Evolutionary conservation across 75 land plant species (phyloP).

Genomic region (Ceratopteris richardii): DNA sequence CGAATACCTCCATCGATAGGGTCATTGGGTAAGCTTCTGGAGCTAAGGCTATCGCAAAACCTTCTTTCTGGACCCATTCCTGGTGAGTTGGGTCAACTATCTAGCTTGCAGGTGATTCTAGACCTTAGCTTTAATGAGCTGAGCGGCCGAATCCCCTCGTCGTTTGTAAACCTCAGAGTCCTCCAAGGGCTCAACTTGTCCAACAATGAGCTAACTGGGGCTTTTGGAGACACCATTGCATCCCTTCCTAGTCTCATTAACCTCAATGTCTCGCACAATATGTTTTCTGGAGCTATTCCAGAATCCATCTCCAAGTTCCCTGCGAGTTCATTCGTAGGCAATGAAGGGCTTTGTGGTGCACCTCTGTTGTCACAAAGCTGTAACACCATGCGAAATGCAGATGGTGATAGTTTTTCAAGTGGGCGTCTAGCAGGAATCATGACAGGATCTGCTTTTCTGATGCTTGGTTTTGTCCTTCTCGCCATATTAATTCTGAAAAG

Average conservation of each 20-base stretch:
- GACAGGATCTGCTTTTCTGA: slow-evolving; percentile 21
- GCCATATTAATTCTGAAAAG: slow-evolving; percentile 11
- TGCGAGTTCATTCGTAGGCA: slow-evolving; percentile 39
- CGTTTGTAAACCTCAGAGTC: slow-evolving; percentile 35
- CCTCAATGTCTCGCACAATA: slow-evolving; percentile 57
- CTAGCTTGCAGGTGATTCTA: slow-evolving; percentile 44
- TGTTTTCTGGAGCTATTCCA: slow-evolving; percentile 39
- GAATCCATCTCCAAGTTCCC: slow-evolving; percentile 47
- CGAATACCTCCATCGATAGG: slow-evolving; percentile 46
- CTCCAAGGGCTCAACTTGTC: slow-evolving; percentile 59
- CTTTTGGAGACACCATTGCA: slow-evolving; percentile 38
- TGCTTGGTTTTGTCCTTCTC: slow-evolving; percentile 8
- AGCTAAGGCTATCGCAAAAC: slow-evolving; percentile 52
- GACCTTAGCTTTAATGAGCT: slow-evolving; percentile 60
- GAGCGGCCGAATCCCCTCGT: slow-evolving; percentile 55
- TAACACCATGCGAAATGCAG: not conserved
- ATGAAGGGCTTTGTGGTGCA: slow-evolving; percentile 51
- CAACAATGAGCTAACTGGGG: slow-evolving; percentile 57
- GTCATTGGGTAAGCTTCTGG: slow-evolving; percentile 39
- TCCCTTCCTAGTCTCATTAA: slow-evolving; percentile 54
- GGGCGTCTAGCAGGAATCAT: slow-evolving; percentile 17
- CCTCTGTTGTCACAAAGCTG: slow-evolving; percentile 36
- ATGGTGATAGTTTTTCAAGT: slow-evolving; percentile 2
- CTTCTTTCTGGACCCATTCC: slow-evolving; percentile 51
- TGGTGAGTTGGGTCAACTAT: slow-evolving; percentile 42